Base-by-base conservation (phyloP, 164 flowering plant species). In the Magnolia officinalis region DNA sequence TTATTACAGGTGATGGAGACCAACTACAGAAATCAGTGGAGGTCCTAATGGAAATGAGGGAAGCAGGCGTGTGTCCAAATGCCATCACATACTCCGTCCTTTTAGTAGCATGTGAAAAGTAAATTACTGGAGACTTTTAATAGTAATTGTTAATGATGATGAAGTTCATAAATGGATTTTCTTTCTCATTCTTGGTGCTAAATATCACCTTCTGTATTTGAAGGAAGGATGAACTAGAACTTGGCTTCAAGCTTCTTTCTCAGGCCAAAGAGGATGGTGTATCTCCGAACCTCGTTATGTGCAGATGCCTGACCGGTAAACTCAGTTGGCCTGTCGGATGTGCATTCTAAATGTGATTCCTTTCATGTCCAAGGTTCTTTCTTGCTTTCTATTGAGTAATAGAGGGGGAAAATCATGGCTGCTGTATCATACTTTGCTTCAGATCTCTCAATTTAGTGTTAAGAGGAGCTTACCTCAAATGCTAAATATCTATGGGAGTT, bases 91-190 rank as follows among this genome's bases (percentile, higher is more conserved):
- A 93, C 84, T 86, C 99, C 63, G 71, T 91, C 78, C 92, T 96
- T 74, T 29, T 88, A 67, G 88, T 87, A 65, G 96, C 96, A 59
- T 85, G 94, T 85, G 96, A 96, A 84, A 94, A 80, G 99, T 96
- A 88, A 86, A 82, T 67, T 37, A 37, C 0, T 37, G 45, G 6
- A 37, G 45, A 37, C 45, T 37, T 37, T 10, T 1, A 64, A 2
- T n/a, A 7, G 31, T 55, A 13, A 51, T 55, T 55, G n/a, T 58
- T 63, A 4, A 73, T 73, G 78, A 70, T 59, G n/a, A 65, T 73
- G 21, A 50, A 73, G 51, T 55, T 67, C 29, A 18, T 69, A 49
- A 74, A 24, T 26, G 26, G 23, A 58, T 74, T 75, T 71, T 67
- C 50, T 63, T 59, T 71, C 76, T 74, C 21, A 50, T 21, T 24